Percentiles rank a stretch among this genome's conserved stretches.
Evolutionary conservation across 176 grass and related monocot species (phyloP).

Genomic region (Saccharum spontaneum): DNA sequence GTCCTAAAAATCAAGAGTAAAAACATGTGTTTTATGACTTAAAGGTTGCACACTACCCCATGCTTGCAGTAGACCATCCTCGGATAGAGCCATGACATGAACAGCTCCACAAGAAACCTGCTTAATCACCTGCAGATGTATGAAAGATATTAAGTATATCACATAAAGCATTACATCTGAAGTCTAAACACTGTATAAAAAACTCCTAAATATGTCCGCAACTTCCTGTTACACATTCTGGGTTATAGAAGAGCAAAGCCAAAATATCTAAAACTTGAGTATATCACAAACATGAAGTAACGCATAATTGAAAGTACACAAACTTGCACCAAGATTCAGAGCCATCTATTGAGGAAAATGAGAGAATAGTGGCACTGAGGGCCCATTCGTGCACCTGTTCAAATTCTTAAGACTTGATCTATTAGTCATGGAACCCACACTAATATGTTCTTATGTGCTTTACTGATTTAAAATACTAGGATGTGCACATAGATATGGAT

Average conservation of each 20-base stretch:
- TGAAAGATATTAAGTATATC: slow-evolving; percentile 6
- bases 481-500: not conserved
- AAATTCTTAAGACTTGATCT: not conserved
- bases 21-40: slow-evolving; percentile 8
- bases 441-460: not conserved
- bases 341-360: not conserved
- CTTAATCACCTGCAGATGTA: slow-evolving; percentile 59
- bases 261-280: no score
- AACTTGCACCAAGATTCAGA: not conserved
- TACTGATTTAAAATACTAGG: slow-evolving; percentile 10
- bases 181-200: not conserved
- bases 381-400: not conserved
- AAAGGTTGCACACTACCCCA: slow-evolving; percentile 71
- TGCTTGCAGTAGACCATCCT: slow-evolving; percentile 87
- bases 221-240: not conserved
- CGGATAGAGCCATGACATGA: slow-evolving; percentile 85
- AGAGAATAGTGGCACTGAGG: slow-evolving; percentile 11
- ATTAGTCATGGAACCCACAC: not conserved
- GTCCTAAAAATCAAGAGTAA: not conserved
- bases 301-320: not conserved
- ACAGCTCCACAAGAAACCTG: slow-evolving; percentile 91
- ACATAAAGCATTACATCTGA: not conserved
- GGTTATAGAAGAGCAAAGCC: not conserved
- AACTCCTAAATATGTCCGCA: slow-evolving; percentile 3
- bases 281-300: not conserved